Conservation (phyloP, 176 grass and related monocot genomes). For the Sorghum bicolor region DNA sequence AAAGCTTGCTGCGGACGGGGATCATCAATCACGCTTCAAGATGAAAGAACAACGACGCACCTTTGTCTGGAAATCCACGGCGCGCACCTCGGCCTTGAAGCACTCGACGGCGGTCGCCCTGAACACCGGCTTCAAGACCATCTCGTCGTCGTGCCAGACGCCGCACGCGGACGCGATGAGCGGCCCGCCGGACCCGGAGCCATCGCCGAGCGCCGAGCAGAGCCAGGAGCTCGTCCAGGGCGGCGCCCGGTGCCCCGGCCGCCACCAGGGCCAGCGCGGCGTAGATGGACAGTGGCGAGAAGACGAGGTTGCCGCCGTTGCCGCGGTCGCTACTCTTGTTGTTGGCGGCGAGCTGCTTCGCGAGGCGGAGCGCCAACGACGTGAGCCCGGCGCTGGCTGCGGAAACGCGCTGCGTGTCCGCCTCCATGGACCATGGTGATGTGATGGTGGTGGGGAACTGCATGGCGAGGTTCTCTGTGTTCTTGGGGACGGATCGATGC, state of each 20-base stretch:
- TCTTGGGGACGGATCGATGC: no score
- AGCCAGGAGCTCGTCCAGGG: not conserved
- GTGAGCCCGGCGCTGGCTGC: not conserved
- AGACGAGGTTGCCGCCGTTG: not conserved
- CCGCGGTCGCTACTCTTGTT: not conserved
- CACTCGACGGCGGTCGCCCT: not conserved
- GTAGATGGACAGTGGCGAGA: constrained; percentile 25
- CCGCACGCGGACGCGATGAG: constrained; percentile 10
- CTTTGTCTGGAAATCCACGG: not conserved
- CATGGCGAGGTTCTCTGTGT: no score
- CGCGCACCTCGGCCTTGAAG: not conserved
- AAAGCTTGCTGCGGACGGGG: not conserved
- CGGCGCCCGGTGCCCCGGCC: not conserved
- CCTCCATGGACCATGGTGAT: no score
- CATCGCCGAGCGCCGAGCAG: constrained; percentile 13
- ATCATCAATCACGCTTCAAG: no score
- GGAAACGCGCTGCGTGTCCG: not conserved
- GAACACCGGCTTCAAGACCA: not conserved
- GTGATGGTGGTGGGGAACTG: no score
- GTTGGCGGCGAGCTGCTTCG: not conserved
- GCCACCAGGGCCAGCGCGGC: not conserved
- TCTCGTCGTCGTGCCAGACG: constrained; percentile 5
- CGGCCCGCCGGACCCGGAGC: not conserved
- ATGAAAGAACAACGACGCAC: not conserved
- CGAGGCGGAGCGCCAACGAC: not conserved